Evolutionary conservation across 106 monocot species (phyloP).

Genomic region (Ottelia alismoides): DNA sequence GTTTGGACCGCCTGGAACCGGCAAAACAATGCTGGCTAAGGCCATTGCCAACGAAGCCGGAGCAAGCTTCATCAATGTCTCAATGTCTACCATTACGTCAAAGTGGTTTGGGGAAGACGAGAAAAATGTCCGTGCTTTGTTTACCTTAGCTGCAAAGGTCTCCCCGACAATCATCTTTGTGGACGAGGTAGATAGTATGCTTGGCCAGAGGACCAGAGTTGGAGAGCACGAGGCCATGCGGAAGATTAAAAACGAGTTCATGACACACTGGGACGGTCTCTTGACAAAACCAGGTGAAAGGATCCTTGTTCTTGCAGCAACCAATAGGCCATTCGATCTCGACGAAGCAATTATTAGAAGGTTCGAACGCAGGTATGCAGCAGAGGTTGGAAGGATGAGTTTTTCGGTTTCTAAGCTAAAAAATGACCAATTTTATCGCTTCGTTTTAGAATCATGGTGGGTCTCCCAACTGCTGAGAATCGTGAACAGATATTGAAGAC

Average conservation of each 20-base stretch:
- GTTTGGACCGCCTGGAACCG: slow-evolving; percentile 81
- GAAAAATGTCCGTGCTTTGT: slow-evolving; percentile 71
- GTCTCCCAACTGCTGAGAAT: slow-evolving; percentile 48
- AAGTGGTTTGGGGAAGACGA: slow-evolving; percentile 96
- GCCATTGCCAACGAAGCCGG: slow-evolving; percentile 88
- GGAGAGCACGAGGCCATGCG: slow-evolving; percentile 85
- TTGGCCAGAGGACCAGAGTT: slow-evolving; percentile 59
- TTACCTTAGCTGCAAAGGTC: slow-evolving; percentile 66
- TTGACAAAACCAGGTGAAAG: slow-evolving; percentile 49
- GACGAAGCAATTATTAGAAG: slow-evolving; percentile 84
- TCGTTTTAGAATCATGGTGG: slow-evolving; percentile 58
- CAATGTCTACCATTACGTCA: slow-evolving; percentile 79
- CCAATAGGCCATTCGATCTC: slow-evolving; percentile 81
- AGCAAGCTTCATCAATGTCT: slow-evolving; percentile 80
- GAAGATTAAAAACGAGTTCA: slow-evolving; percentile 82
- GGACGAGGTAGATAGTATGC: slow-evolving; percentile 92
- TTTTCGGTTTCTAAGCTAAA: no score
- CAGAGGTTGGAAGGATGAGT: no score
- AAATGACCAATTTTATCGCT: not conserved
- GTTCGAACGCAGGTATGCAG: slow-evolving; percentile 69
- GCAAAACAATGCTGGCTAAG: slow-evolving; percentile 81
- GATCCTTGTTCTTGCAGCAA: slow-evolving; percentile 82
- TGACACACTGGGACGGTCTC: slow-evolving; percentile 84
- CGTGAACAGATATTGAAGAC: slow-evolving; percentile 54
- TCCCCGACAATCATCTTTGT: slow-evolving; percentile 79